phyloP scores from a whole-genome alignment of 257 asterid genomes.

The Nicotiana tomentosiformis region DNA sequence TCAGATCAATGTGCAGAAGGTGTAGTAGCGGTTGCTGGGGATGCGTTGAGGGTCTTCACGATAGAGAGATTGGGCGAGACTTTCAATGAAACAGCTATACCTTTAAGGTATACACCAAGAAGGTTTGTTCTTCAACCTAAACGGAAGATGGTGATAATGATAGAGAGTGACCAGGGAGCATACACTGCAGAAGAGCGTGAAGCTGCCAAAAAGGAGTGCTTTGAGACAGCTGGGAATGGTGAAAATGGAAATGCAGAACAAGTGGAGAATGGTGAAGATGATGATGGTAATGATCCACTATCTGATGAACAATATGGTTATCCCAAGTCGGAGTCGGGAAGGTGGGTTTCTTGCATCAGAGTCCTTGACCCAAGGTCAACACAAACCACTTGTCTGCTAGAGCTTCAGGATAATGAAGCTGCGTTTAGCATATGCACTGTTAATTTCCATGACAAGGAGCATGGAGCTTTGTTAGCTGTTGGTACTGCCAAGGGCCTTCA shows the following conservation, averaged over 20 bases:
- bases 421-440: conserved; percentile 97
- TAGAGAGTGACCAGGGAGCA: conserved; percentile 98
- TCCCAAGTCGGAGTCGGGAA: conserved; percentile 89
- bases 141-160: conserved; percentile 68
- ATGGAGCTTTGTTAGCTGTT: conserved; percentile 91
- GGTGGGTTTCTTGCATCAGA: conserved; percentile 97
- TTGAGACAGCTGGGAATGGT: conserved; percentile 68
- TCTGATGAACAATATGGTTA: conserved; percentile 97
- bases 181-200: conserved; percentile 97
- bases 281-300: conserved; percentile 70
- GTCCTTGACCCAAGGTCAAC: conserved; percentile 88
- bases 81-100: conserved; percentile 83
- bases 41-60: conserved; percentile 92
- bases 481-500: conserved; percentile 97
- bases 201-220: conserved; percentile 78
- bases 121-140: conserved; percentile 87
- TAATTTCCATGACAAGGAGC: conserved; percentile 90
- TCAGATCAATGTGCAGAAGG: conserved; percentile 99
- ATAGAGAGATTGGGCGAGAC: conserved; percentile 97
- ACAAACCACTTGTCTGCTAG: conserved; percentile 83
- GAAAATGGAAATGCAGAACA: conserved; percentile 73
- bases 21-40: conserved; percentile 98
- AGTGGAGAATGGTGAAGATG: conserved; percentile 85
- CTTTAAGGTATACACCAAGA: conserved; percentile 95
- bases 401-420: conserved; percentile 98